Conservation (phyloP, 768 basidiomycete genomes). For the Mycena crocata region DNA sequence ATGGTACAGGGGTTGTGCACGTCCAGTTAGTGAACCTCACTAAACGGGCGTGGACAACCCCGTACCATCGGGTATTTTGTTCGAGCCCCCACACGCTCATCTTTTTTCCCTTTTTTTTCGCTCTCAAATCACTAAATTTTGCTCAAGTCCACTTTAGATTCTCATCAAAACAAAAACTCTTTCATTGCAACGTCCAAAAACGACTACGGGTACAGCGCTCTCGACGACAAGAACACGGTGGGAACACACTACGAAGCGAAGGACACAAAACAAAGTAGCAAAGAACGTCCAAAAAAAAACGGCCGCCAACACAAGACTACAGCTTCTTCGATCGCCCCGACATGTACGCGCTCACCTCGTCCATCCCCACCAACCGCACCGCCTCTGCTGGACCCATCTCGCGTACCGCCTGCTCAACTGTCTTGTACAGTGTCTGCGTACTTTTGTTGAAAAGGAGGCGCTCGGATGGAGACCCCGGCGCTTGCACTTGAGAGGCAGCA, state of each 20-base stretch:
- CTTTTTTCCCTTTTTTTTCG: too few species aligned
- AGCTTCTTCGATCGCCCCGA: too few species aligned
- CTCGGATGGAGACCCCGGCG: background rate
- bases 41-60: background rate
- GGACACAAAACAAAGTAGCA: too few species aligned
- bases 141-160: background rate
- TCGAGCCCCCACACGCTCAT: too few species aligned
- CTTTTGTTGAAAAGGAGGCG: background rate
- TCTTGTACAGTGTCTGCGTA: background rate
- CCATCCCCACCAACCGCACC: background rate
- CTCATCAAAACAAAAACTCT: too few species aligned
- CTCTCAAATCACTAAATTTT: background rate
- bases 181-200: too few species aligned
- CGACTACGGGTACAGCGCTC: too few species aligned
- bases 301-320: too few species aligned
- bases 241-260: too few species aligned
- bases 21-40: background rate
- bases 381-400: background rate
- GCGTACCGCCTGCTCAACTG: background rate
- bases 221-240: too few species aligned
- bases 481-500: background rate
- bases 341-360: background rate
- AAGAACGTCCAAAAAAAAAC: too few species aligned
- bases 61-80: background rate
- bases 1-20: background rate